Percentiles rank a stretch among this genome's conserved stretches.
phyloP scores from a whole-genome alignment of 495 filamentous ascomycete genomes.

The Penicillium canariense region DNA sequence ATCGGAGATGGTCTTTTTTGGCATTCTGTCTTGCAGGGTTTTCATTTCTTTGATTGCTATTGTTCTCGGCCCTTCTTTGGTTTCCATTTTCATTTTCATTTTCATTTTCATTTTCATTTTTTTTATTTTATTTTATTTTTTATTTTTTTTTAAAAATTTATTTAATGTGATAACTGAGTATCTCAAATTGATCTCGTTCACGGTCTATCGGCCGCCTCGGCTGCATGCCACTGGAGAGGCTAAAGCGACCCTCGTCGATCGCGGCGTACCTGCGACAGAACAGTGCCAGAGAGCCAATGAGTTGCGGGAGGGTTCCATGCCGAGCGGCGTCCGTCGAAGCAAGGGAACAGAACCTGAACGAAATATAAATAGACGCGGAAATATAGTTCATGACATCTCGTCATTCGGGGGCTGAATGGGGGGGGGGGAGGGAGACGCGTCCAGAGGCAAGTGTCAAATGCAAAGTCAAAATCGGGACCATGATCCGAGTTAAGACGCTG shows the following conservation, averaged over 20 bases:
- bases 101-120: not conserved
- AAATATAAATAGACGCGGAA: not conserved
- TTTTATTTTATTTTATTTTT: no score
- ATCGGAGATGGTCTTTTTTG: conserved; percentile 23
- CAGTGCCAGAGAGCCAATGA: not conserved
- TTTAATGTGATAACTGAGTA: no score
- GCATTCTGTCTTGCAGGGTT: not conserved
- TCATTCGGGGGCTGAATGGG: no score
- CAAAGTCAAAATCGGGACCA: not conserved
- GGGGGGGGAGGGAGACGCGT: no score
- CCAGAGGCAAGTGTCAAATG: conserved; percentile 2
- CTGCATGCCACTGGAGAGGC: conserved; percentile 12
- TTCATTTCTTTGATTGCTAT: no score
- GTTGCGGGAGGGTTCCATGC: not conserved
- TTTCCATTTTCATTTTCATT: not conserved
- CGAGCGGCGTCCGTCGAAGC: not conserved
- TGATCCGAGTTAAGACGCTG: no score
- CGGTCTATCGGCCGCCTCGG: conserved; percentile 8
- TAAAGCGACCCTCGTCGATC: conserved; percentile 13
- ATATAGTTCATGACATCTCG: not conserved
- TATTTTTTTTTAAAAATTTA: no score
- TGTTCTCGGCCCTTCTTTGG: not conserved
- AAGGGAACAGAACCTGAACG: no score
- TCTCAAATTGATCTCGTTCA: no score
- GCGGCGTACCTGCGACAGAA: conserved; percentile 15